phyloP scores from a whole-genome alignment of 2,329 filamentous ascomycete genomes.

The Pseudogymnoascus sp. region DNA sequence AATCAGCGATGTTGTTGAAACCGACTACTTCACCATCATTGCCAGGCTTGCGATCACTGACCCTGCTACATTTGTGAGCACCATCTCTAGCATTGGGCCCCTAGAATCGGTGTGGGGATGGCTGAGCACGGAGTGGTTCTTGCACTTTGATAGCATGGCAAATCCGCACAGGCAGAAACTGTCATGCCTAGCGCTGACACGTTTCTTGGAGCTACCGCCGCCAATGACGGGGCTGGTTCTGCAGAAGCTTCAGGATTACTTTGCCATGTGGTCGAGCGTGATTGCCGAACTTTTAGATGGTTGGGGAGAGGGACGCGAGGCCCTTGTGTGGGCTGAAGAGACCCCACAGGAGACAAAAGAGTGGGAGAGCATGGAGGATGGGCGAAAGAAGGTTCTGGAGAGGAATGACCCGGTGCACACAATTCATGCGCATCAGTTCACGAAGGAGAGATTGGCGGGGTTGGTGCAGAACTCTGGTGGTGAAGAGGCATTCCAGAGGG shows the following conservation, averaged over 20 bases:
- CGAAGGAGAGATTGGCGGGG: slow-evolving; percentile 53
- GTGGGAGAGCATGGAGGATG: slow-evolving; percentile 36
- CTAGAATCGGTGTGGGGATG: slow-evolving; percentile 51
- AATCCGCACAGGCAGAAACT: slow-evolving; percentile 62
- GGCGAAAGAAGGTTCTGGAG: slow-evolving; percentile 45
- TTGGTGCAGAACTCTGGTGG: slow-evolving; percentile 57
- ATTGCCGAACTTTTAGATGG: slow-evolving; percentile 60
- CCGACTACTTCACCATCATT: slow-evolving; percentile 78
- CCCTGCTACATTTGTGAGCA: slow-evolving; percentile 58
- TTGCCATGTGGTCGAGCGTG: slow-evolving; percentile 68
- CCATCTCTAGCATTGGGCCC: slow-evolving; percentile 38
- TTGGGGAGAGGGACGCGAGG: slow-evolving; percentile 44
- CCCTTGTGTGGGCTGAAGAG: slow-evolving; percentile 44
- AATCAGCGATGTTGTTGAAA: slow-evolving; percentile 69
- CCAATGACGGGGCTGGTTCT: slow-evolving; percentile 48
- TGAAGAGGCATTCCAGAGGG: slow-evolving; percentile 56
- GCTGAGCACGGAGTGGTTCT: slow-evolving; percentile 60
- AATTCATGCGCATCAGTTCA: slow-evolving; percentile 56
- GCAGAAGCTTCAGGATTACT: slow-evolving; percentile 60
- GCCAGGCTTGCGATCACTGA: slow-evolving; percentile 70
- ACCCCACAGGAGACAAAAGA: slow-evolving; percentile 36
- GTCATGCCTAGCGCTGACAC: slow-evolving; percentile 64
- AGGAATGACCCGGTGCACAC: slow-evolving; percentile 61
- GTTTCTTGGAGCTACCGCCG: slow-evolving; percentile 58
- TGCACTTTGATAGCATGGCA: slow-evolving; percentile 60